Conservation (phyloP, 176 grass and related monocot genomes). For the Pontederia crassipes region DNA sequence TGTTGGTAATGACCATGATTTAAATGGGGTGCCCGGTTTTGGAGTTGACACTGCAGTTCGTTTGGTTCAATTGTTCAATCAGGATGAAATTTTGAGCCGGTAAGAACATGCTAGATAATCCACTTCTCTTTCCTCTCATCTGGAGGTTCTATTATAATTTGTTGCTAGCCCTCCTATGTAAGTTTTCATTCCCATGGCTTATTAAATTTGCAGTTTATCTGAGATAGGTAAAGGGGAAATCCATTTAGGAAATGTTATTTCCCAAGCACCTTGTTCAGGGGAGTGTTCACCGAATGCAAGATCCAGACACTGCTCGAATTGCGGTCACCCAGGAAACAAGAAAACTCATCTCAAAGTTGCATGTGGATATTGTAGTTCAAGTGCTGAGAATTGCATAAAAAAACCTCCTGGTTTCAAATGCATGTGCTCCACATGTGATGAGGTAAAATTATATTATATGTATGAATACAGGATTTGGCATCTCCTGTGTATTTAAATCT, state of each 20-base stretch:
- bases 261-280: slow-evolving; percentile 24
- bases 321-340: slow-evolving; percentile 87
- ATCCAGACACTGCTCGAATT: slow-evolving; percentile 57
- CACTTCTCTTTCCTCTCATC: slow-evolving; percentile 4
- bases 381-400: slow-evolving; percentile 48
- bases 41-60: slow-evolving; percentile 72
- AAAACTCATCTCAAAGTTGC: slow-evolving; percentile 60
- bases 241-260: slow-evolving; percentile 32
- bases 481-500: no score
- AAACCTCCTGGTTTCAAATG: slow-evolving; percentile 73
- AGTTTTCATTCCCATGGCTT: slow-evolving; percentile 15
- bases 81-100: slow-evolving; percentile 65
- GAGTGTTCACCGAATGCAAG: slow-evolving; percentile 27
- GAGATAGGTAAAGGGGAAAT: slow-evolving; percentile 56
- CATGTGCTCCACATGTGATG: slow-evolving; percentile 52
- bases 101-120: slow-evolving; percentile 20
- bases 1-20: slow-evolving; percentile 74
- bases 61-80: slow-evolving; percentile 55
- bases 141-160: slow-evolving; percentile 6
- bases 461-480: not conserved
- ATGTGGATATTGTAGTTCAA: slow-evolving; percentile 61
- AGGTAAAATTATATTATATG: slow-evolving; percentile 32
- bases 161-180: not conserved
- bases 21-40: slow-evolving; percentile 69
- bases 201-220: slow-evolving; percentile 40